These are phyloP conservation scores for Chalciporus sp. DNA, from an alignment of 1,284 basidiomycete species.

Conservation along the genomic window DNA sequence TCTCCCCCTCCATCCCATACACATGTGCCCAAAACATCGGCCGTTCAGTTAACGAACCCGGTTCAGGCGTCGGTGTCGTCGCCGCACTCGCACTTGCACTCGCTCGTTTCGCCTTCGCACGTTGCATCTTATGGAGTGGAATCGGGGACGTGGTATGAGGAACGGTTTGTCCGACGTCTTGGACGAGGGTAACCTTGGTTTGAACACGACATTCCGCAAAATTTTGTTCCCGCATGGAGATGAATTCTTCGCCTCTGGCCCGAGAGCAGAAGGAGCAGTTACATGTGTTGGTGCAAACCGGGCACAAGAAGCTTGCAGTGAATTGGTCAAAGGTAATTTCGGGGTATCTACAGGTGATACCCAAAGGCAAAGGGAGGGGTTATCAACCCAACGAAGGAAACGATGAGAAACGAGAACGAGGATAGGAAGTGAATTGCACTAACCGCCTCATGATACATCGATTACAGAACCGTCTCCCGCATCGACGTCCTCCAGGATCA, in stretches of 20 bases:
- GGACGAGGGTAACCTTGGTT: slow-evolving; percentile 28
- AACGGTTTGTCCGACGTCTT: slow-evolving; percentile 10
- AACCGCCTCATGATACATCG: slow-evolving; percentile 31
- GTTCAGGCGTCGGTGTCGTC: slow-evolving; percentile 12
- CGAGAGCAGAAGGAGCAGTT: slow-evolving; percentile 32
- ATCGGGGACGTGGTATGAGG: not conserved
- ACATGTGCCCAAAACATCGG: slow-evolving; percentile 38
- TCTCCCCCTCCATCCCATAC: slow-evolving; percentile 33
- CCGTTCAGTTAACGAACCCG: not conserved
- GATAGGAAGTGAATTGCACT: slow-evolving; percentile 9
- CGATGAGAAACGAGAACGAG: slow-evolving; percentile 5
- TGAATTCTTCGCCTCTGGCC: slow-evolving; percentile 31
- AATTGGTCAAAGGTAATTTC: slow-evolving; percentile 31
- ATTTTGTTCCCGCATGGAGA: slow-evolving; percentile 31
- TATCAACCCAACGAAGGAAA: not conserved
- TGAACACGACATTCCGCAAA: slow-evolving; percentile 28
- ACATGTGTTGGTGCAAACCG: slow-evolving; percentile 33
- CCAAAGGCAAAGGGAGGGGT: not conserved
- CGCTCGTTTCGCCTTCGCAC: not conserved
- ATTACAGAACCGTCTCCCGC: slow-evolving; percentile 34
- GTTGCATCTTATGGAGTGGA: not conserved
- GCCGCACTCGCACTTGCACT: not conserved
- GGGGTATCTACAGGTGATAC: slow-evolving; percentile 25
- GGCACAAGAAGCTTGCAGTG: slow-evolving; percentile 31
- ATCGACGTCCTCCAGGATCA: slow-evolving; percentile 6